Evolutionary conservation across 139 green algal species (phyloP), one percentile per base, ranked within the genome.

Genomic region (Coccomyxa sp.): DNA sequence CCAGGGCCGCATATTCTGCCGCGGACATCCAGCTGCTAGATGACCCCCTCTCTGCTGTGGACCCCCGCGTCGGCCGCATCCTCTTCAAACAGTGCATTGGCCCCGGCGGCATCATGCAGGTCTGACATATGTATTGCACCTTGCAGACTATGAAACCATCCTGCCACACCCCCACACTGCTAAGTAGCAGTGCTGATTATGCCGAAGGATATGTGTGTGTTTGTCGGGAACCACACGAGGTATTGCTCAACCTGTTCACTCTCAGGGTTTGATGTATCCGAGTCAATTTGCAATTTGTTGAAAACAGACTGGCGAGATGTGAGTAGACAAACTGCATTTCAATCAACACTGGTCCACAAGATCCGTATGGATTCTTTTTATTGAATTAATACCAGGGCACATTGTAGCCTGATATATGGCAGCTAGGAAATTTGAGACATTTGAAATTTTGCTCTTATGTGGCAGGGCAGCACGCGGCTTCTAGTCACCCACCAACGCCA

Each of bases 401-500:
- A 51, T 7, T 3, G 7, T 51, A 11, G 38, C 38, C 38, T 51
- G 38, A 7, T 51, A 11, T 7, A 51, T 51, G 38, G 38, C 38
- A 51, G 38, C 7, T 51, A 51, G 38, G 38, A 51, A 51, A 51
- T 51, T 51, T 51, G 38, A 51, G 38, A 3, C 7, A 3, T 3
- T 51, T 51, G 38, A 51, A 51, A 25, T 28, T 15, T 57, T 80
- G 79, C 38, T 58, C 57, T n/a, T 0, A 27, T 80, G 13, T 58
- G 86, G 66, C 74, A 82, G 75, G 84, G 85, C 67, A 80, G 76
- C 75, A 98, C 95, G 0, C 90, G 94, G 45, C 81, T 98, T 60
- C 89, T 98, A 74, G 95, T 97, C 0, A 98, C 95, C 7, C 95
- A 98, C 82, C 95, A 98, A 88, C 83, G 89, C 25, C 95, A 98